Conservation (phyloP, 441 rosid species). For the Populus hybrid region DNA sequence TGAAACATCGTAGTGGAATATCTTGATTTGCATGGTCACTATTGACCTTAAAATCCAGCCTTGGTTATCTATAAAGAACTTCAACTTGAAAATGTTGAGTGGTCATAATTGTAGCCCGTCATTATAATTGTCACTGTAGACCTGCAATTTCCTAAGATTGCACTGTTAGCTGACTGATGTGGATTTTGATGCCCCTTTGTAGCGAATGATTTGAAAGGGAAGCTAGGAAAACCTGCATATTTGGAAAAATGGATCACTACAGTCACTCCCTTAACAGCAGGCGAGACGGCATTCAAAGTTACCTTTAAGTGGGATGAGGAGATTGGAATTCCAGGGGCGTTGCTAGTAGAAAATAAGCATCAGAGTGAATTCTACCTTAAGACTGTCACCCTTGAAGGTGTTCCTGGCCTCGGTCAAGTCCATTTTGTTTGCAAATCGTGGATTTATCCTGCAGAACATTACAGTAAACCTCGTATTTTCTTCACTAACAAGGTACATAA, state of each 20-base stretch:
- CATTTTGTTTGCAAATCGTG: conserved; percentile 70
- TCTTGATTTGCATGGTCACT: no score
- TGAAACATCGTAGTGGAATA: no score
- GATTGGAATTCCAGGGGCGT: conserved; percentile 59
- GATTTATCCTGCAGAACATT: conserved; percentile 54
- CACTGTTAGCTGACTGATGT: not conserved
- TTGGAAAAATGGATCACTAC: conserved; percentile 56
- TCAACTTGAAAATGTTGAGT: no score
- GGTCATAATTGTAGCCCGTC: no score
- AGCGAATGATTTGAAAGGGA: conserved; percentile 44
- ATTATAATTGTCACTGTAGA: no score
- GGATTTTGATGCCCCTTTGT: not conserved
- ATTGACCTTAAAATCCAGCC: no score
- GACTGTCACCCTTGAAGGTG: conserved; percentile 56
- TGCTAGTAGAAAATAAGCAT: conserved; percentile 49
- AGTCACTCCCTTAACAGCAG: conserved; percentile 37
- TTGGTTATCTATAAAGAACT: no score
- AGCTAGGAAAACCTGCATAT: conserved; percentile 53
- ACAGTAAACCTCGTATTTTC: conserved; percentile 56
- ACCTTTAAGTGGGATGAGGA: conserved; percentile 49
- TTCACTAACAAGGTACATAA: conserved; percentile 60
- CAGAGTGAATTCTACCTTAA: conserved; percentile 60
- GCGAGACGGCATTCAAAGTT: conserved; percentile 50
- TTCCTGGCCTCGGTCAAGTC: conserved; percentile 57
- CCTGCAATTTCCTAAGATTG: not conserved